Percentiles rank a stretch among this genome's conserved stretches.
These are phyloP conservation scores for Eucalyptus sp. DNA, from an alignment of 345 rosid species.

Conservation along the genomic window DNA sequence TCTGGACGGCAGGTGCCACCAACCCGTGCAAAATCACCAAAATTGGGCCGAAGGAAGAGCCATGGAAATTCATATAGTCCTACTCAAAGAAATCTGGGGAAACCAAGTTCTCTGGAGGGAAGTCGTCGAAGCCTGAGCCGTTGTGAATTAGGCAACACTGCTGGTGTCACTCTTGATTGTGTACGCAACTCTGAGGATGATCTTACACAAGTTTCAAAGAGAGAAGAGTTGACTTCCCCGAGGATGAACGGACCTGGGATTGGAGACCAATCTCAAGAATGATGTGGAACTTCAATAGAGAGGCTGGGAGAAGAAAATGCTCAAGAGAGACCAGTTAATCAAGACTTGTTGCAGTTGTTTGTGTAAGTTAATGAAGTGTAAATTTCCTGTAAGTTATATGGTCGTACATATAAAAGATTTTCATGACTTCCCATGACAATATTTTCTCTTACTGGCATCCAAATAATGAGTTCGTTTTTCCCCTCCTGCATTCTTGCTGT, in stretches of 20 bases:
- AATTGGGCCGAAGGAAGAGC: not conserved
- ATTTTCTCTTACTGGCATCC: not conserved
- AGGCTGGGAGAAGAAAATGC: not conserved
- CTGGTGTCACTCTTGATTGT: not conserved
- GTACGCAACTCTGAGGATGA: not conserved
- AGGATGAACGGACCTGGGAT: not conserved
- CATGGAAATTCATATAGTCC: not conserved
- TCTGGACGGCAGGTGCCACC: not conserved
- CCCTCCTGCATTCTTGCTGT: not conserved
- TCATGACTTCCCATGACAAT: not conserved
- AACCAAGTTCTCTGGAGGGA: not conserved
- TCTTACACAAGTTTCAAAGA: not conserved
- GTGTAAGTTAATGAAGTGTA: conserved; percentile 1
- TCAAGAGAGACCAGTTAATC: not conserved
- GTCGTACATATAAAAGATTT: not conserved
- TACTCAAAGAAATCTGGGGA: not conserved
- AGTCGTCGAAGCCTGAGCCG: not conserved
- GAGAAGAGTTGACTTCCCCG: not conserved
- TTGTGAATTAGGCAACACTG: not conserved
- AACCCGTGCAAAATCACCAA: conserved; percentile 4
- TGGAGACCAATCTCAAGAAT: not conserved
- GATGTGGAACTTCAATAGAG: not conserved
- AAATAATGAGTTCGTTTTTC: not conserved
- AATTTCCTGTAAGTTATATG: not conserved
- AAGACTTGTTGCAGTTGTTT: not conserved